Conservation (phyloP, 2,329 filamentous ascomycete genomes). For the Pseudopyricularia cyperi region DNA sequence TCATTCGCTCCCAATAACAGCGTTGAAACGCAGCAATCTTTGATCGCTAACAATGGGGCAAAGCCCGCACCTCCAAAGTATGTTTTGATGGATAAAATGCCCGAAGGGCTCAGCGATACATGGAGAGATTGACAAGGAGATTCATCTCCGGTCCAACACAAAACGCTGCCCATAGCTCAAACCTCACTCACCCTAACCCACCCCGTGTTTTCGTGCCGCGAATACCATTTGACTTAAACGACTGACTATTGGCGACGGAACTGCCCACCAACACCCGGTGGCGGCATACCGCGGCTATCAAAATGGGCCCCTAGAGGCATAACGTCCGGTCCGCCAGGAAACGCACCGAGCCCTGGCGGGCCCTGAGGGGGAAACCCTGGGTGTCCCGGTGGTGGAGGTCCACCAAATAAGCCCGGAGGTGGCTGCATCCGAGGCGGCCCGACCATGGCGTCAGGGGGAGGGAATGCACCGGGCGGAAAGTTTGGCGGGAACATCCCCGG, state of each 20-base stretch:
- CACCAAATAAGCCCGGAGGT: constrained; percentile 44
- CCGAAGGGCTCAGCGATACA: neutral
- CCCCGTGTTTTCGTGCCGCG: neutral
- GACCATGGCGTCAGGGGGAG: constrained; percentile 33
- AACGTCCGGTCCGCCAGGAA: constrained; percentile 39
- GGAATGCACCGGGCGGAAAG: constrained; percentile 37
- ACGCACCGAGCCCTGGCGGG: constrained; percentile 41
- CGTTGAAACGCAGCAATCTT: neutral
- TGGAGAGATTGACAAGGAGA: neutral
- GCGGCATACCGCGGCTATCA: constrained; percentile 26
- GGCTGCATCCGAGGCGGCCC: constrained; percentile 40
- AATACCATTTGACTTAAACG: neutral
- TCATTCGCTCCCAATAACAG: neutral
- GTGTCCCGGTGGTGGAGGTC: constrained; percentile 20
- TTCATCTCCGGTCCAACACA: neutral
- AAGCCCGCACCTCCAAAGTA: neutral
- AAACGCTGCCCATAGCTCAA: neutral
- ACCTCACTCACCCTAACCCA: neutral
- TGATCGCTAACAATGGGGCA: neutral
- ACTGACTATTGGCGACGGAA: constrained; percentile 5
- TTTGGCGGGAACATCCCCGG: constrained; percentile 37
- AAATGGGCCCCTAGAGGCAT: constrained; percentile 32
- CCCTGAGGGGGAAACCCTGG: constrained; percentile 32
- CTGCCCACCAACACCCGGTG: constrained; percentile 7
- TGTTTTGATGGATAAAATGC: neutral